A percentile compares a stretch with the other conserved stretches of the same genome.
These are phyloP conservation scores for Backusella morwellensis DNA, from an alignment of 192 early-diverging fungal species.

Conservation along the genomic window DNA sequence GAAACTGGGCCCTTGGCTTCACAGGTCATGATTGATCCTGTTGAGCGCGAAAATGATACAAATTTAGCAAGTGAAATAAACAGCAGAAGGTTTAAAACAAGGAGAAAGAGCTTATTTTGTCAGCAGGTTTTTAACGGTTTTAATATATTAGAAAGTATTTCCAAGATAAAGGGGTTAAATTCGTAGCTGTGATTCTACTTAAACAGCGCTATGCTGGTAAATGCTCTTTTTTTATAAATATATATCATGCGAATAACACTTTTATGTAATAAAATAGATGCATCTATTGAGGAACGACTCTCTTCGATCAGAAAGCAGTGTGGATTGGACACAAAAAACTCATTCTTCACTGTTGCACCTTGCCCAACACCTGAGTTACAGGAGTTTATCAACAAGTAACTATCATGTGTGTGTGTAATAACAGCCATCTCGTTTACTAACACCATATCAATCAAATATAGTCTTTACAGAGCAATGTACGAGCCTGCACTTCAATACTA, in stretches of 20 bases:
- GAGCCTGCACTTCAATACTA: conserved; percentile 75
- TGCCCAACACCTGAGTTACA: conserved; percentile 46
- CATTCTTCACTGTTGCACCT: conserved; percentile 64
- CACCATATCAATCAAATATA: conserved; percentile 17
- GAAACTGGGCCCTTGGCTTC: conserved; percentile 39
- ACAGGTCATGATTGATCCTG: conserved; percentile 36
- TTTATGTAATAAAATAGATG: conserved; percentile 29
- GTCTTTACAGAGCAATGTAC: conserved; percentile 63
- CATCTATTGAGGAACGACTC: conserved; percentile 68
- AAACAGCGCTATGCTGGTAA: conserved; percentile 55
- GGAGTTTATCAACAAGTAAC: conserved; percentile 65
- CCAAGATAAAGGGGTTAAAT: conserved; percentile 68
- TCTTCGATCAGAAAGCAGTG: conserved; percentile 62
- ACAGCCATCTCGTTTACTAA: not conserved
- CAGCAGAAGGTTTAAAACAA: conserved; percentile 54
- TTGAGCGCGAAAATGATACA: conserved; percentile 64
- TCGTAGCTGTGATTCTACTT: conserved; percentile 68
- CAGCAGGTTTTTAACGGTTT: not conserved
- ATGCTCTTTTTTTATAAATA: not conserved
- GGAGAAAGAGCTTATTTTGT: not conserved
- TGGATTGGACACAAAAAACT: conserved; percentile 64
- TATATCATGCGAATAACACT: not conserved
- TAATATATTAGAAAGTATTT: conserved; percentile 52
- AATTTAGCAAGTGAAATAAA: conserved; percentile 63
- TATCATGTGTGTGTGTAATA: not conserved